phyloP scores from a whole-genome alignment of 208 protist species.

The Acanthamoeba culbertsoni region DNA sequence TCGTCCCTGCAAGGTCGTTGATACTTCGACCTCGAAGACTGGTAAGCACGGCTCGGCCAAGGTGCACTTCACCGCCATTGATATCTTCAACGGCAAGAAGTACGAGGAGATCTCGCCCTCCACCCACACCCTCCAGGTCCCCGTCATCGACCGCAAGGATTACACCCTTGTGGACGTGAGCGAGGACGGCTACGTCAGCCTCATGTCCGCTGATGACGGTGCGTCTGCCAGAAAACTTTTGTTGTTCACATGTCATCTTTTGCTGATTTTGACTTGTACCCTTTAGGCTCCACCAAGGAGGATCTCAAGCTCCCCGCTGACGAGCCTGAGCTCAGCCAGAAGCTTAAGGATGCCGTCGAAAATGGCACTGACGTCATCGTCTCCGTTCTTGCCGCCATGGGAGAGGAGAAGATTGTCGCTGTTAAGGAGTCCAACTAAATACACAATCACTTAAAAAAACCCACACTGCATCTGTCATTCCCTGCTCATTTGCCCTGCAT shows the following conservation, averaged over 20 bases:
- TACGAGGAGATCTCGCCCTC: slow-evolving; percentile 96
- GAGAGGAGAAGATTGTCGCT: slow-evolving; percentile 92
- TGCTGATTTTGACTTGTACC: neutral
- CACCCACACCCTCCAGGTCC: slow-evolving; percentile 96
- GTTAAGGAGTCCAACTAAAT: slow-evolving; percentile 86
- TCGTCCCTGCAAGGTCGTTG: slow-evolving; percentile 96
- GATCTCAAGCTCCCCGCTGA: slow-evolving; percentile 93
- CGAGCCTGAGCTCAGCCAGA: slow-evolving; percentile 87
- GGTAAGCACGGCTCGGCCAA: slow-evolving; percentile 99
- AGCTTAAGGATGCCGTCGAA: slow-evolving; percentile 92
- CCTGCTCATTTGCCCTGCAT: too few relatives aligned
- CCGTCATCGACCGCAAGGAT: slow-evolving; percentile 93
- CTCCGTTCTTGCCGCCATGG: slow-evolving; percentile 93
- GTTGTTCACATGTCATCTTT: neutral
- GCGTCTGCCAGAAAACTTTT: neutral
- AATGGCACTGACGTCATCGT: slow-evolving; percentile 93
- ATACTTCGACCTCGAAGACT: slow-evolving; percentile 97
- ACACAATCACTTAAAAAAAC: neutral
- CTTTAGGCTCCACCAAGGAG: slow-evolving; percentile 84
- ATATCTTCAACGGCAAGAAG: slow-evolving; percentile 98
- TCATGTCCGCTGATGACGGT: slow-evolving; percentile 90
- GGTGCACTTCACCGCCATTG: slow-evolving; percentile 95
- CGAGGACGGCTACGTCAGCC: slow-evolving; percentile 89
- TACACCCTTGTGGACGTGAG: slow-evolving; percentile 93
- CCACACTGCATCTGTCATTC: too few relatives aligned